Evolutionary conservation across 164 flowering plant species (phyloP).

Genomic region (Kingdonia uniflora): DNA sequence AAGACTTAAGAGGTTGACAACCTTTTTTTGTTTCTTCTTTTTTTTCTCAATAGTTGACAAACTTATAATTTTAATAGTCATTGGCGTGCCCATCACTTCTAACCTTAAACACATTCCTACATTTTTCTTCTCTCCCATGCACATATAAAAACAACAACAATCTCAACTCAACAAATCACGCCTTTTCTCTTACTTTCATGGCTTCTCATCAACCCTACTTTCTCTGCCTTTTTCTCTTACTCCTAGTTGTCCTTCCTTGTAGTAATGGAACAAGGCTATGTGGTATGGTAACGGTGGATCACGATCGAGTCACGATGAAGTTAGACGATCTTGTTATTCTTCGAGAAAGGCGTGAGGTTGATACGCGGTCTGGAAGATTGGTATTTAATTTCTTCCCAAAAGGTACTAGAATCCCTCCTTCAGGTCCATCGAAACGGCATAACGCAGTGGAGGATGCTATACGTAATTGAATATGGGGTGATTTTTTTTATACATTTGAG

Average conservation of each 20-base stretch:
- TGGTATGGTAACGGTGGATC: not conserved
- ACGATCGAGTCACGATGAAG: not conserved
- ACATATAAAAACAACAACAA: slow-evolving; percentile 5
- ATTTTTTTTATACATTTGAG: no score
- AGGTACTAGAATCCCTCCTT: slow-evolving; percentile 21
- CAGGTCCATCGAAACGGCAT: slow-evolving; percentile 34
- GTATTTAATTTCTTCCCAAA: slow-evolving; percentile 24
- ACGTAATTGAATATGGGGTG: no score
- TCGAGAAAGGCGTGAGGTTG: not conserved
- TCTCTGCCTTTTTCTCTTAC: not conserved
- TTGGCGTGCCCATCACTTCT: slow-evolving; percentile 13
- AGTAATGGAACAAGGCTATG: slow-evolving; percentile 10
- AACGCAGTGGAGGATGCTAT: slow-evolving; percentile 15
- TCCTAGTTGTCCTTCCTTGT: slow-evolving; percentile 3
- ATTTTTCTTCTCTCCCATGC: slow-evolving; percentile 10
- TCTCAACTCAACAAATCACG: not conserved
- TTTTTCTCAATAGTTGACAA: no score
- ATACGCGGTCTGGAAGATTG: not conserved
- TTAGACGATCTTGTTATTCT: not conserved
- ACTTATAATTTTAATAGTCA: slow-evolving; percentile 4
- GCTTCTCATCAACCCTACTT: slow-evolving; percentile 2
- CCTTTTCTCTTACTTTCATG: not conserved
- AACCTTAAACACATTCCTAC: not conserved
- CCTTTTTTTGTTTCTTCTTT: no score
- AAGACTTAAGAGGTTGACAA: no score